These are phyloP conservation scores for Calonectria leucothoes DNA, from an alignment of 2,329 filamentous ascomycete species.

Conservation along the genomic window DNA sequence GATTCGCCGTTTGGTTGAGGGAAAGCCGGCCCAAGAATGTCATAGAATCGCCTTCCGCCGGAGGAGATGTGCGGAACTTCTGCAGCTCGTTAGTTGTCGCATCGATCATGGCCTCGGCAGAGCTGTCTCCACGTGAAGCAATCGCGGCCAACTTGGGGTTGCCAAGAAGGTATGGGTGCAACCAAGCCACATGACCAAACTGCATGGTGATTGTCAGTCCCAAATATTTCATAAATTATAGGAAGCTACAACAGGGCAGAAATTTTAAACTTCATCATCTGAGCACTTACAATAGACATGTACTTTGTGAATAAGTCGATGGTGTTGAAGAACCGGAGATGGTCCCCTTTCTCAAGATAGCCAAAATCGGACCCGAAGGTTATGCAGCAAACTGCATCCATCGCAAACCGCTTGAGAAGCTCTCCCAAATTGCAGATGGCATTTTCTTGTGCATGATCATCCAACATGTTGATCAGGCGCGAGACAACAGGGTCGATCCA, in stretches of 20 bases:
- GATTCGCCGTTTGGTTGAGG: not conserved
- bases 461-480: not conserved
- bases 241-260: too few species aligned
- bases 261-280: too few species aligned
- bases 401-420: not conserved
- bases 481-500: constrained; percentile 12
- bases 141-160: constrained; percentile 3
- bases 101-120: not conserved
- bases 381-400: constrained; percentile 12
- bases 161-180: constrained; percentile 10
- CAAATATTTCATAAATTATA: not conserved
- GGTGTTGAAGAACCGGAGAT: not conserved
- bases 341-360: constrained; percentile 11
- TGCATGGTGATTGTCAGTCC: not conserved
- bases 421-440: constrained; percentile 2
- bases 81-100: not conserved
- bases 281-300: constrained; percentile 17
- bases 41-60: constrained; percentile 5
- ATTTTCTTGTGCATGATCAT: not conserved
- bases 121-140: not conserved
- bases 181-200: constrained; percentile 13
- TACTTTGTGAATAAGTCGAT: constrained; percentile 8
- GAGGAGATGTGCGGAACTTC: not conserved
- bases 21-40: constrained; percentile 7
- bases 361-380: constrained; percentile 14